Conservation (phyloP, 169 alveolate genomes). For the Eimeria brunetti region DNA sequence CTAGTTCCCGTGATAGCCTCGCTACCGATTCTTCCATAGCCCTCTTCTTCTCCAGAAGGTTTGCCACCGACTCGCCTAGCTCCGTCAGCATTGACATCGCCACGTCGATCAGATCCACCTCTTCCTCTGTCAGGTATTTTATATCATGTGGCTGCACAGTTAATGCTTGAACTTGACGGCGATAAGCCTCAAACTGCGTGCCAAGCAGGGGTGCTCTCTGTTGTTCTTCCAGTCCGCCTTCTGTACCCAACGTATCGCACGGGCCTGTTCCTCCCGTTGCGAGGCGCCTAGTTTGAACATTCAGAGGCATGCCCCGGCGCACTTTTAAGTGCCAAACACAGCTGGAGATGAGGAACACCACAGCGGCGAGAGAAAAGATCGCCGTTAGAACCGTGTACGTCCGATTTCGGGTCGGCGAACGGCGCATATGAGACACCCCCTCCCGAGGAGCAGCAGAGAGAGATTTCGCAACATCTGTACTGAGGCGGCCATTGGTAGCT, state of each 20-base stretch:
- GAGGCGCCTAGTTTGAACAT: not conserved
- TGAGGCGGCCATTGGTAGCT: not conserved
- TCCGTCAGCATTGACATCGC: not conserved
- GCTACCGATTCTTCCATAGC: not conserved
- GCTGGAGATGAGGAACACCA: not conserved
- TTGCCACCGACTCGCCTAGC: no score
- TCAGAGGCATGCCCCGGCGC: not conserved
- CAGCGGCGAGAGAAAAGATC: not conserved
- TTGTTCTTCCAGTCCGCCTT: not conserved
- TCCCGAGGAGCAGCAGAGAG: not conserved
- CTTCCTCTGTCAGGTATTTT: not conserved
- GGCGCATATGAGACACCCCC: not conserved
- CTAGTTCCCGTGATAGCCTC: not conserved
- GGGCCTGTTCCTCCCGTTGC: not conserved
- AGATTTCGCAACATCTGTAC: not conserved
- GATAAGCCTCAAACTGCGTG: not conserved
- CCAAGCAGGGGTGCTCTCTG: not conserved
- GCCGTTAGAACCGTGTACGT: not conserved
- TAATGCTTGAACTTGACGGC: not conserved
- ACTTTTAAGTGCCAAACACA: constrained; percentile 4
- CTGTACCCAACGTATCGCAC: not conserved
- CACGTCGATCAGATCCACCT: not conserved
- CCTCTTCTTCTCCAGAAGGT: not conserved
- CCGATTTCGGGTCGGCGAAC: not conserved
- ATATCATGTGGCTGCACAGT: no score